Conservation (phyloP, 768 basidiomycete genomes). For the Pleurotus platypus region DNA sequence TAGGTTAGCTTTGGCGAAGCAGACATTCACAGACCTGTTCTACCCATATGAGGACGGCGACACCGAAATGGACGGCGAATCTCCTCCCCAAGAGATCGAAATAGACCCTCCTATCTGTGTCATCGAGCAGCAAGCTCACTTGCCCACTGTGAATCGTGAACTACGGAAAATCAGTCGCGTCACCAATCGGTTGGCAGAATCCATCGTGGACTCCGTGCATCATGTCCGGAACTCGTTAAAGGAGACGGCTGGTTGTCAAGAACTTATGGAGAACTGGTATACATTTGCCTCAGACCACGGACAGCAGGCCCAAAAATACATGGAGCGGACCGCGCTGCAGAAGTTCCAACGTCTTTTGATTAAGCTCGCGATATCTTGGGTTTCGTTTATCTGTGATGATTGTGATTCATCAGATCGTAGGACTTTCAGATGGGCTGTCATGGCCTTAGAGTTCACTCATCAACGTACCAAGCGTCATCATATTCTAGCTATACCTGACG, state of each 20-base stretch:
- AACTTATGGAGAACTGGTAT: constrained; percentile 92
- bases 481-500: constrained; percentile 83
- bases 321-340: constrained; percentile 67
- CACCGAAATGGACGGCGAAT: constrained; percentile 32
- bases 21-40: constrained; percentile 68
- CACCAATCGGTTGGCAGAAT: constrained; percentile 86
- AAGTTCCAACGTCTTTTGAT: constrained; percentile 85
- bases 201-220: constrained; percentile 89
- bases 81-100: constrained; percentile 20
- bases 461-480: constrained; percentile 77
- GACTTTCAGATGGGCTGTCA: constrained; percentile 98
- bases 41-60: constrained; percentile 48
- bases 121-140: constrained; percentile 84
- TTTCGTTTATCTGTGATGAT: constrained; percentile 96
- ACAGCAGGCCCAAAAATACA: constrained; percentile 81
- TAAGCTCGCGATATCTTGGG: constrained; percentile 94
- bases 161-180: constrained; percentile 87
- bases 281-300: constrained; percentile 96
- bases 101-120: constrained; percentile 46
- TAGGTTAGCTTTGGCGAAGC: constrained; percentile 73
- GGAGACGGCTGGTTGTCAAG: constrained; percentile 59
- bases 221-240: constrained; percentile 71
- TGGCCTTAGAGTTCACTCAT: constrained; percentile 89
- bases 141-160: constrained; percentile 86
- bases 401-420: constrained; percentile 94